Conservation (phyloP, 164 flowering plant species). For the Nymphaea colorata region DNA sequence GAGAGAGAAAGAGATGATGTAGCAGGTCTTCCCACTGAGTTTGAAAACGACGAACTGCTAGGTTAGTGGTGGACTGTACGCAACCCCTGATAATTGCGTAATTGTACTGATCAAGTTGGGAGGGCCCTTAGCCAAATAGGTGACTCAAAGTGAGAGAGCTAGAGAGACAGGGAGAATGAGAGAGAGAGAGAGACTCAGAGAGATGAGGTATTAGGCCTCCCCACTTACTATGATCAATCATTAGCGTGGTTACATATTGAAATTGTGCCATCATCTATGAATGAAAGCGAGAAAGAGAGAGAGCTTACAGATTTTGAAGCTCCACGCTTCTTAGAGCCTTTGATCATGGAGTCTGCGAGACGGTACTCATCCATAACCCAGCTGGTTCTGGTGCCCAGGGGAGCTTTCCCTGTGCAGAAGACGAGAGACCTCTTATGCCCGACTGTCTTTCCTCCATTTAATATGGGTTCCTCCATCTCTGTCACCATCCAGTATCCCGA, state of each 20-base stretch:
- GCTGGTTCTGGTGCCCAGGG: conserved; percentile 31
- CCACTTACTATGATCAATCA: background rate
- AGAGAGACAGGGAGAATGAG: too few species aligned
- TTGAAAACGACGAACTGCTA: too few species aligned
- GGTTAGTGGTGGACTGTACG: too few species aligned
- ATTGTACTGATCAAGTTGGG: background rate
- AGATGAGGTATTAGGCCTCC: background rate
- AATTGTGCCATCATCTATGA: background rate
- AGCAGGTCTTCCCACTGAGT: background rate
- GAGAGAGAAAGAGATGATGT: background rate
- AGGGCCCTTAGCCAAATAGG: background rate
- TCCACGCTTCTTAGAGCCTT: conserved; percentile 30
- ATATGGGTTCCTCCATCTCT: conserved; percentile 46
- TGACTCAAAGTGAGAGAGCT: too few species aligned
- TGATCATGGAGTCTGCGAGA: conserved; percentile 26
- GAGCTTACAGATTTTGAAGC: conserved; percentile 23
- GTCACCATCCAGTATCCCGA: conserved; percentile 59
- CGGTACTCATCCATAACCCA: conserved; percentile 66
- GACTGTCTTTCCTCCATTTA: conserved; percentile 20
- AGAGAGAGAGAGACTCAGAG: too few species aligned
- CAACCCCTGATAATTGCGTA: too few species aligned
- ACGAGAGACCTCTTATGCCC: conserved; percentile 36
- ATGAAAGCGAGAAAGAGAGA: background rate
- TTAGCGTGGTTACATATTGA: background rate
- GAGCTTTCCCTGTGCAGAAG: conserved; percentile 32